These are phyloP conservation scores for Leccinum fibrillosum DNA, from an alignment of 768 basidiomycete species.

Conservation along the genomic window DNA sequence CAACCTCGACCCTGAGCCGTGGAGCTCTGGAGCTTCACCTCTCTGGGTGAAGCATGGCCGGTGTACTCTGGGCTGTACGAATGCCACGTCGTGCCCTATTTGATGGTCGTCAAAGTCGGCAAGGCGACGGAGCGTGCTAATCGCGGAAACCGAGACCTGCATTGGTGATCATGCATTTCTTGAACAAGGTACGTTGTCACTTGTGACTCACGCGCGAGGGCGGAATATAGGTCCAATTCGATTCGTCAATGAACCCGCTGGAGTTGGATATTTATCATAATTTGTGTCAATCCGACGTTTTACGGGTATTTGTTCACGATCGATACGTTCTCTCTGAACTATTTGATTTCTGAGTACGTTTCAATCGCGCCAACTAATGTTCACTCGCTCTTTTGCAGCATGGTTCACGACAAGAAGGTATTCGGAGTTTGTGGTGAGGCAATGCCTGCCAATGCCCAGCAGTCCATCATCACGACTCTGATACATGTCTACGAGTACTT, in stretches of 20 bases:
- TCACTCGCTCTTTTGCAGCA: slow-evolving; percentile 43
- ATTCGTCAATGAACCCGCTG: neutral
- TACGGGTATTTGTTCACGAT: slow-evolving; percentile 95
- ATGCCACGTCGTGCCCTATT: slow-evolving; percentile 90
- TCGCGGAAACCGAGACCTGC: slow-evolving; percentile 96
- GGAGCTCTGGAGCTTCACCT: slow-evolving; percentile 70
- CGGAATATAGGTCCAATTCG: slow-evolving; percentile 22
- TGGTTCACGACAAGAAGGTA: slow-evolving; percentile 95
- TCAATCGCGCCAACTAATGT: neutral
- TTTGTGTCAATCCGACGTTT: slow-evolving; percentile 94
- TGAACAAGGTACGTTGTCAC: slow-evolving; percentile 54
- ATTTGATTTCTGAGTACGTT: slow-evolving; percentile 82
- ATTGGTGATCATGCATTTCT: slow-evolving; percentile 96
- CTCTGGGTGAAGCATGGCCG: slow-evolving; percentile 69
- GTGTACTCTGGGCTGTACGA: slow-evolving; percentile 91
- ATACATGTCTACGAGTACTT: no score
- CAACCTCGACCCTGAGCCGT: slow-evolving; percentile 87
- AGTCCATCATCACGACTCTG: no score
- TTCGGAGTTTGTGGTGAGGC: slow-evolving; percentile 77
- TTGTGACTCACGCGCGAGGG: no score
- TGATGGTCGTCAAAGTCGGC: slow-evolving; percentile 56
- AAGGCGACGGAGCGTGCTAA: slow-evolving; percentile 83
- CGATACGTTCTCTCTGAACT: slow-evolving; percentile 85
- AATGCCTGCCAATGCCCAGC: slow-evolving; percentile 81
- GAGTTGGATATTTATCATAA: slow-evolving; percentile 53